Evolutionary conservation across 164 flowering plant genomes (phyloP), one percentile per base, ranked within the genome.

Genomic region (Macadamia tetraphylla): DNA sequence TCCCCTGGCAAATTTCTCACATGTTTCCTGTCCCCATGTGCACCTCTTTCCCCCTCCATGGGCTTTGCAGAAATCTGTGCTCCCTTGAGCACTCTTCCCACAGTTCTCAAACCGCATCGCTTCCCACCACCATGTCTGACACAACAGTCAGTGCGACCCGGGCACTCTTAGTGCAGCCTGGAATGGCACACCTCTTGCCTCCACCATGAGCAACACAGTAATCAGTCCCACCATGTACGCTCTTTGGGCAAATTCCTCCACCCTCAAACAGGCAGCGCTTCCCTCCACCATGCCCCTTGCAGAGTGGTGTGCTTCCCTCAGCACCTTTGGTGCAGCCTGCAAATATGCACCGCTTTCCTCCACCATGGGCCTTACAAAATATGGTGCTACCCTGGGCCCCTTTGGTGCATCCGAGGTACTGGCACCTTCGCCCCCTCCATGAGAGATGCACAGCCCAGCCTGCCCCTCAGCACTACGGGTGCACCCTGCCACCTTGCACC

Each of bases 1-100:
- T 1, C 90, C 90, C 66, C 90, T 75, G 0, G 90, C 90, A 67
- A 86, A 86, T 67, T 84, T 83, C 66, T 81, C 88, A 49, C 62
- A 60, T 13, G 42, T 29, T 11, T n/a, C 57, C 18, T 53, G 57
- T 17, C 57, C 57, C 57, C 57, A 53, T 11, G 57, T 53, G 57
- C 57, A 53, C 18, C 17, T n/a, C 57, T 53, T 53, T 6, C 17
- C 57, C 18, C 57, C 57, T 12, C 57, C 57, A 53, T 53, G 57
- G 57, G 57, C 57, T 6, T 53, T 53, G 57, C 57, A 53, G 17
- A 53, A 53, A 17, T 53, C 57, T 14, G 57, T 53, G 18, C 57
- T 53, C 57, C 53, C 53, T 49, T 49, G 53, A 1, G 53, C 53
- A 49, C 53, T 49, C 53, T 49, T 49, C 15, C 53, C 53, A 49